phyloP scores from a whole-genome alignment of 306 rosid species.

The Acacia confusa region DNA sequence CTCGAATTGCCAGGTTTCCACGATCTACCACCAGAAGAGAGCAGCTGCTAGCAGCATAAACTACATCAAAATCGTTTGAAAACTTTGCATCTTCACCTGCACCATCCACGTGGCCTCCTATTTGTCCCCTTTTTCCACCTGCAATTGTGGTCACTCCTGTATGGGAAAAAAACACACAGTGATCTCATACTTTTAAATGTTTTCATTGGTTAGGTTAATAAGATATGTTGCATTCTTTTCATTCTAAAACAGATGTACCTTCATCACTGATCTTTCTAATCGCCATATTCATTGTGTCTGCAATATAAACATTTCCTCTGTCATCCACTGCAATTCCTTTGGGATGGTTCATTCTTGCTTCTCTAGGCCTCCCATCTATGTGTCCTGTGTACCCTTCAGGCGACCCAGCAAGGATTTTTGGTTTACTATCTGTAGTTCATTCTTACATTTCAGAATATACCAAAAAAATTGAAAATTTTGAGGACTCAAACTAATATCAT shows the following conservation, averaged over 20 bases:
- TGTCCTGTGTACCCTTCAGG: conserved; percentile 88
- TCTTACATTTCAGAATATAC: conserved; percentile 32
- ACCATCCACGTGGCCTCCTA: conserved; percentile 94
- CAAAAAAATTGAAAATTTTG: background rate
- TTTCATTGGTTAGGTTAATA: background rate
- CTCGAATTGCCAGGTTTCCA: conserved; percentile 94
- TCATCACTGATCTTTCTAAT: conserved; percentile 87
- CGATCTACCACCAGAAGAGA: conserved; percentile 90
- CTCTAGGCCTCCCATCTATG: conserved; percentile 87
- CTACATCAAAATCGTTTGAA: conserved; percentile 82
- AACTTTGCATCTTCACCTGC: conserved; percentile 97
- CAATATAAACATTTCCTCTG: conserved; percentile 84
- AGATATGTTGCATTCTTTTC: background rate
- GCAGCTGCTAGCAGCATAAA: conserved; percentile 77
- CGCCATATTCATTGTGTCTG: conserved; percentile 96
- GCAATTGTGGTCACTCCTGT: conserved; percentile 97
- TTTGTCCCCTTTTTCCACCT: conserved; percentile 85
- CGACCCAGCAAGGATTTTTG: conserved; percentile 90
- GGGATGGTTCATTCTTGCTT: conserved; percentile 92
- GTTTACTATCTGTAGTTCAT: conserved; percentile 73
- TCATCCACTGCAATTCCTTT: conserved; percentile 86
- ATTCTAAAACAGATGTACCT: conserved; percentile 44
- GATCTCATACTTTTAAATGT: background rate
- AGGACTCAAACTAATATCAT: background rate
- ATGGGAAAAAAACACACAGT: background rate